phyloP scores from a whole-genome alignment of 2,329 filamentous ascomycete genomes.

The Thielaviopsis populi region DNA sequence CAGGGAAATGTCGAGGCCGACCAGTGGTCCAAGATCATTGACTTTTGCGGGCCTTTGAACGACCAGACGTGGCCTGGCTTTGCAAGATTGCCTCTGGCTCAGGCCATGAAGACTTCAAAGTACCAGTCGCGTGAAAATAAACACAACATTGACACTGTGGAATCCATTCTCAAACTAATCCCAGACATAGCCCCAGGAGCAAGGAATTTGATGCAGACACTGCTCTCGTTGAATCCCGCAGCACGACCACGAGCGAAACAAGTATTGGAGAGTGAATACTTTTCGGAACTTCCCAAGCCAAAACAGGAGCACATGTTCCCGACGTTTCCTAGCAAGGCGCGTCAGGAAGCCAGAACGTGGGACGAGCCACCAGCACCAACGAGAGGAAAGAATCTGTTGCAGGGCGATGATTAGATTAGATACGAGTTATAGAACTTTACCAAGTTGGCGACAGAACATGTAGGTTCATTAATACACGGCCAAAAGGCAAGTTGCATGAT shows the following conservation, averaged over 20 bases:
- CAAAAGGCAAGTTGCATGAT: neutral
- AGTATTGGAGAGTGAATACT: conserved; percentile 70
- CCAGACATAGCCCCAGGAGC: conserved; percentile 67
- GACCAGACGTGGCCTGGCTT: conserved; percentile 76
- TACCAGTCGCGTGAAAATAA: conserved; percentile 22
- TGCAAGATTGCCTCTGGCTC: conserved; percentile 73
- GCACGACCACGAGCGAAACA: conserved; percentile 55
- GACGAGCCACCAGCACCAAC: conserved; percentile 64
- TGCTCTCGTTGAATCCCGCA: conserved; percentile 63
- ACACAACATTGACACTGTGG: conserved; percentile 23
- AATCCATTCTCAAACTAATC: conserved; percentile 60
- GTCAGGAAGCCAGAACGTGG: conserved; percentile 64
- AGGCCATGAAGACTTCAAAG: conserved; percentile 55
- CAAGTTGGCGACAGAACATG: no score
- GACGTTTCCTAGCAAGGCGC: conserved; percentile 89
- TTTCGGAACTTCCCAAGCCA: conserved; percentile 73
- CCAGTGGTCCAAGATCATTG: conserved; percentile 75
- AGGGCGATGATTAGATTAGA: neutral
- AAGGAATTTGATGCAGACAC: conserved; percentile 47
- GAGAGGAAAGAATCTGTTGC: conserved; percentile 41
- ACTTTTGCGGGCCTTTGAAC: conserved; percentile 72
- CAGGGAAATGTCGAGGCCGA: conserved; percentile 89
- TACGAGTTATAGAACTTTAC: neutral
- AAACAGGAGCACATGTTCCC: conserved; percentile 90
- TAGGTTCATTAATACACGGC: neutral